Percentiles rank a stretch among this genome's conserved stretches.
phyloP scores from a whole-genome alignment of 2,329 filamentous ascomycete species.

The Ramichloridium luteum region DNA sequence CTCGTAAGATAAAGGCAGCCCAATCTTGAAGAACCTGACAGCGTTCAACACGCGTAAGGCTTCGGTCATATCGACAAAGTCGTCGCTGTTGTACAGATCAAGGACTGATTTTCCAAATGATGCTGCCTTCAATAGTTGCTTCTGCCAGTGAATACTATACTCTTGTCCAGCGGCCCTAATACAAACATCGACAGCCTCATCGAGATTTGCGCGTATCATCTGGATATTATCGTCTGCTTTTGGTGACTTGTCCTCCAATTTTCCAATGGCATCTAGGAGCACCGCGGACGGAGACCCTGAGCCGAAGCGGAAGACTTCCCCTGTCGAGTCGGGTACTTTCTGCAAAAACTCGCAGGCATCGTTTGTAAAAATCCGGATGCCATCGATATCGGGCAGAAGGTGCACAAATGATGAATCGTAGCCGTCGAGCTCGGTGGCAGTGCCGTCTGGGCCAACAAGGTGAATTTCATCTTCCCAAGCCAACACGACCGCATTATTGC shows the following conservation, averaged over 20 bases:
- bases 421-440: conserved; percentile 53
- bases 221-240: conserved; percentile 98
- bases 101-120: conserved; percentile 96
- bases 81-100: conserved; percentile 94
- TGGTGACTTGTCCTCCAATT: conserved; percentile 84
- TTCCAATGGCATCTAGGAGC: conserved; percentile 81
- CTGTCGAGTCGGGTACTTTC: conserved; percentile 57
- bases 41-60: conserved; percentile 85
- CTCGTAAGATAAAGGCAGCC: conserved; percentile 80
- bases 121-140: conserved; percentile 86
- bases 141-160: conserved; percentile 84
- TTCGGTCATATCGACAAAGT: conserved; percentile 98
- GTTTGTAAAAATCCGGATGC: conserved; percentile 80
- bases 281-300: conserved; percentile 84
- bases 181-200: conserved; percentile 86
- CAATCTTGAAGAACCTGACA: conserved; percentile 80
- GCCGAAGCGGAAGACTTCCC: conserved; percentile 79
- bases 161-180: conserved; percentile 89
- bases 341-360: conserved; percentile 97
- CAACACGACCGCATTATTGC: conserved; percentile 82
- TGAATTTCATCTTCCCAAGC: conserved; percentile 98
- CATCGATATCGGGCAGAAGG: conserved; percentile 75
- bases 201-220: conserved; percentile 73
- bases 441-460: conserved; percentile 73
- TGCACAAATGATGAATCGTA: conserved; percentile 91